Percentiles rank a stretch among this genome's conserved stretches.
Evolutionary conservation across 2,329 filamentous ascomycete genomes (phyloP).

Genomic region (Colletotrichum euphorbiae): DNA sequence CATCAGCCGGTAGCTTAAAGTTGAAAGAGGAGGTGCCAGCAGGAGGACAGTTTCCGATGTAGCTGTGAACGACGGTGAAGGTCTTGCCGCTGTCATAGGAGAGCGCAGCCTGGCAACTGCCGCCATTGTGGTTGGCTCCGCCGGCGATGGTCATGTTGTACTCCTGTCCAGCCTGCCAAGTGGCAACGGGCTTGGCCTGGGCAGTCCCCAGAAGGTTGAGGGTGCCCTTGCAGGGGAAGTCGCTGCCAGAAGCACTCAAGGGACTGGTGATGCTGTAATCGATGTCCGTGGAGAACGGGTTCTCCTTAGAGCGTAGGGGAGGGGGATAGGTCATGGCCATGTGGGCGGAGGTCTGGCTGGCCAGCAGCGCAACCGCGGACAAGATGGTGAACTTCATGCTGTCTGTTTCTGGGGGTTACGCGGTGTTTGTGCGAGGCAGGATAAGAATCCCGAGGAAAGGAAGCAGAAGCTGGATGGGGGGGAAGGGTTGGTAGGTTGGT

Average conservation of each 20-base stretch:
- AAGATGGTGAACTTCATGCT: conserved; percentile 55
- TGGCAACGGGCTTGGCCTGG: conserved; percentile 65
- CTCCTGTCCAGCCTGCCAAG: conserved; percentile 70
- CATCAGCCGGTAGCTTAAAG: conserved; percentile 75
- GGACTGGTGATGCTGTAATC: conserved; percentile 82
- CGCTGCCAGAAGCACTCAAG: conserved; percentile 66
- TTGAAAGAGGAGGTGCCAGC: conserved; percentile 62
- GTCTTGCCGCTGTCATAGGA: conserved; percentile 78
- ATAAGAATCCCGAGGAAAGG: not conserved
- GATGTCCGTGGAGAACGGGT: conserved; percentile 58
- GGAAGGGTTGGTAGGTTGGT: conserved; percentile 7
- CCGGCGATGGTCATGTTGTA: conserved; percentile 75
- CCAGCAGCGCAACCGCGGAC: conserved; percentile 47
- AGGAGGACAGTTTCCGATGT: conserved; percentile 66
- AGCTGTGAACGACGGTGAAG: conserved; percentile 75
- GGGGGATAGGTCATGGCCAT: conserved; percentile 67
- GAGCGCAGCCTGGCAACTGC: conserved; percentile 81
- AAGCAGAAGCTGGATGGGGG: conserved; percentile 2
- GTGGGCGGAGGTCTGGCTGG: conserved; percentile 61
- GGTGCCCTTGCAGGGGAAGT: conserved; percentile 83
- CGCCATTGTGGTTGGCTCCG: conserved; percentile 73
- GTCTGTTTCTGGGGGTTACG: conserved; percentile 10
- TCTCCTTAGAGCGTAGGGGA: conserved; percentile 65
- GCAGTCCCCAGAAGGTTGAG: conserved; percentile 60
- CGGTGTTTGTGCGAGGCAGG: conserved; percentile 36